Conservation (phyloP, 257 asterid genomes). For the Solanum gandarillasii region DNA sequence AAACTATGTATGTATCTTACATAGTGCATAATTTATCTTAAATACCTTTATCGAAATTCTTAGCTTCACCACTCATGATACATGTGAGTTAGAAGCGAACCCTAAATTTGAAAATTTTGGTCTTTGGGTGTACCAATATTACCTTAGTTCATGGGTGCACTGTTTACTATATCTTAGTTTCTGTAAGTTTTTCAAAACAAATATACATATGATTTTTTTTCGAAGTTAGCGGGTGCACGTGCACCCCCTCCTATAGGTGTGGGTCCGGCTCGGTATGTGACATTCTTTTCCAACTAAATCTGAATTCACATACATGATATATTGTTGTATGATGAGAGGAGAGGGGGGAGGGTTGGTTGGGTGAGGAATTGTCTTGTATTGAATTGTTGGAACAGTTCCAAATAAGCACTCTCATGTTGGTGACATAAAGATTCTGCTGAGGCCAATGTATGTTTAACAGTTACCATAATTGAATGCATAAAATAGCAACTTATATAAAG, state of each 20-base stretch:
- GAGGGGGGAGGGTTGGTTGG: background rate
- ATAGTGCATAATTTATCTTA: background rate
- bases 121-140: no score
- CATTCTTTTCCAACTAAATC: background rate
- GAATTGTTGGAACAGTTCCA: constrained; percentile 21
- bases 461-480: constrained; percentile 39
- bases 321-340: background rate
- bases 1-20: background rate
- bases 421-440: constrained; percentile 41
- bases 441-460: constrained; percentile 38
- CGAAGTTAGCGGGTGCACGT: no score
- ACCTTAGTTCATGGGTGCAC: no score
- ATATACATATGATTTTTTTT: no score
- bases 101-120: no score
- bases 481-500: constrained; percentile 4
- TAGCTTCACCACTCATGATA: background rate
- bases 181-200: no score
- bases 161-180: no score
- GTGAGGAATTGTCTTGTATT: constrained; percentile 5
- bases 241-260: no score
- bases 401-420: constrained; percentile 42
- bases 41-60: background rate
- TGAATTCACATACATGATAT: background rate
- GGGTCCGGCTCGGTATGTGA: no score
- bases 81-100: no score